Base-by-base conservation (phyloP, 805 yeast genomes). In the Candida germanica region DNA sequence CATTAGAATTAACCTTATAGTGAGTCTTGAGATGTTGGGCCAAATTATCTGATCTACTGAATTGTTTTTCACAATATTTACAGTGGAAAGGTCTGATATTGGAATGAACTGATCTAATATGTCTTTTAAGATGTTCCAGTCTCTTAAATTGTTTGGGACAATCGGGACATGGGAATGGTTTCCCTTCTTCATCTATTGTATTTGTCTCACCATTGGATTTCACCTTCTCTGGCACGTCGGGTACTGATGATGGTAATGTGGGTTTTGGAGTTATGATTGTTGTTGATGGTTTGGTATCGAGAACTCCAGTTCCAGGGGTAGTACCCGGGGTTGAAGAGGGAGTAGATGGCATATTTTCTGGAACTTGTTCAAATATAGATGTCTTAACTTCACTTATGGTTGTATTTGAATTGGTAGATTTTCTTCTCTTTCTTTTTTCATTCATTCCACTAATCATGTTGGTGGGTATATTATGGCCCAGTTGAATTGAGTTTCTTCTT, bases 11-110 rank as follows among this genome's bases (percentile, higher is more conserved):
- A 29, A 54, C 26, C 37, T 58, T 59, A 45, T 58, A 60, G 38
- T 66, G 72, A 5, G 72, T 66, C 46, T 66, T 66, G 46, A 64
- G 56, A 43, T 66, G 72, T 43, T 66, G 72, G 5, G 70, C 70
- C 51, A 66, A 57, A 41, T 66, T 66, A 46, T 66, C 72, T 5
- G 66, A 58, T 33, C 72, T 48, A 35, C 61, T 54, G 38, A 66
- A 66, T 50, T 64, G 65, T 56, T 66, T 66, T 15, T 65, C 71
- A 44, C 72, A 66, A 44, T 60, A 63, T 40, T 65, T 65, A 49
- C 72, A 66, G 41, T 64, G 71, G 50, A 65, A 66, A 2, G 72
- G 72, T 12, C 72, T 50, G 36, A 65, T 63, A 42, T 64, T 65
- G n/a, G 68, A 61, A 48, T 66, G 72, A 27, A 66, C 72, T 3